Conservation (phyloP, 192 early-diverging fungal species). For the Haplosporangium gracile region DNA sequence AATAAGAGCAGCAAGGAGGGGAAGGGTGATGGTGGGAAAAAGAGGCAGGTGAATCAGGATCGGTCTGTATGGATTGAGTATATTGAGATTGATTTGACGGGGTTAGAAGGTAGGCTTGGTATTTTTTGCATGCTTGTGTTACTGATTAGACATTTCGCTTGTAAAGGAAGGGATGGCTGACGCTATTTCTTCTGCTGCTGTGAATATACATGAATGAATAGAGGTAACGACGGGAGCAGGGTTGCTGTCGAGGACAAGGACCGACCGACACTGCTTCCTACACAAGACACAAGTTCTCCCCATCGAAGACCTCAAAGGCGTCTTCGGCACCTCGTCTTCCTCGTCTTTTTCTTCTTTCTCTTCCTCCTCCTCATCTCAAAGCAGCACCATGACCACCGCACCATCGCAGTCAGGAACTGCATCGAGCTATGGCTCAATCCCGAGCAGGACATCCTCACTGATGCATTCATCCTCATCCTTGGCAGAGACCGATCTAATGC, state of each 20-base stretch:
- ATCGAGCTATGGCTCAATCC: background rate
- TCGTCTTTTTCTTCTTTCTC: background rate
- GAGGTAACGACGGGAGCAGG: slow-evolving; percentile 38
- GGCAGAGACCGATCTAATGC: background rate
- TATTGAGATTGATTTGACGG: slow-evolving; percentile 45
- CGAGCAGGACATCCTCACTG: background rate
- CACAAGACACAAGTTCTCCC: slow-evolving; percentile 35
- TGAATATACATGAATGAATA: background rate
- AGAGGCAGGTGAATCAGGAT: background rate
- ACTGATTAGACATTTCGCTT: background rate
- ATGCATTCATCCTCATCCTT: background rate
- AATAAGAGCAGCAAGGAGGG: background rate
- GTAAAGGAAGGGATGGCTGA: too few species aligned
- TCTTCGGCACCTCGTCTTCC: slow-evolving; percentile 11
- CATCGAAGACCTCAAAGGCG: slow-evolving; percentile 30
- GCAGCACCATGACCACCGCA: background rate
- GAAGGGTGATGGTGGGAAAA: background rate
- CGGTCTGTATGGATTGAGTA: slow-evolving; percentile 21
- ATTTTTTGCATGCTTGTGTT: background rate
- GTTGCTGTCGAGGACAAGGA: slow-evolving; percentile 30
- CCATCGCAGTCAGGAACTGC: background rate
- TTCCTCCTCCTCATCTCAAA: background rate
- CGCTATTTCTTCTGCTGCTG: background rate
- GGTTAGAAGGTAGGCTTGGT: slow-evolving; percentile 32
- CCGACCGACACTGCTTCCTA: slow-evolving; percentile 43